Evolutionary conservation across 805 yeast species (phyloP).

Genomic region (Candida insectorum): DNA sequence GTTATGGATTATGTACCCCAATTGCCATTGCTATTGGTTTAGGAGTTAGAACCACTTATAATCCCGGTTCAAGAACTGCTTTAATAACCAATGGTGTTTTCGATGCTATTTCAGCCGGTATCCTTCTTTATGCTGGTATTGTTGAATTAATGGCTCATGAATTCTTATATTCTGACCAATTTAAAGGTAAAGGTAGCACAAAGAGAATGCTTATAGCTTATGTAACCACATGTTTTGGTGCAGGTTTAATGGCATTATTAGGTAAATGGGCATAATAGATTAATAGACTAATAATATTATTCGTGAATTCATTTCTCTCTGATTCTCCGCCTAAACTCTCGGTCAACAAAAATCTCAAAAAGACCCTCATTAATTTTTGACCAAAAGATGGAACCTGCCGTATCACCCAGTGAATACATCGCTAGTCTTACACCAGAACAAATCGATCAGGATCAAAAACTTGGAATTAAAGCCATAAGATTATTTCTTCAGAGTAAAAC

Average conservation of each 20-base stretch:
- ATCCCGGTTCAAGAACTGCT: constrained; percentile 55
- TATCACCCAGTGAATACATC: constrained; percentile 43
- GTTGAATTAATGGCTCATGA: constrained; percentile 82
- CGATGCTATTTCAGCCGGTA: constrained; percentile 76
- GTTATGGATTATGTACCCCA: constrained; percentile 61
- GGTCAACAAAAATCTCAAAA: too few species aligned
- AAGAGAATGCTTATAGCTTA: constrained; percentile 51
- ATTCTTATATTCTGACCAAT: constrained; percentile 58
- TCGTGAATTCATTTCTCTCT: too few species aligned
- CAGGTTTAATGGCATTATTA: constrained; percentile 74
- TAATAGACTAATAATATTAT: constrained; percentile 1
- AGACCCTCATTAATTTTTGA: too few species aligned
- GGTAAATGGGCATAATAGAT: constrained; percentile 63
- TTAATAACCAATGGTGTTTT: constrained; percentile 68
- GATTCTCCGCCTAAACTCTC: too few species aligned
- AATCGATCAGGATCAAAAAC: constrained; percentile 57
- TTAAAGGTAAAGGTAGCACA: constrained; percentile 57
- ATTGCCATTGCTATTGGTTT: constrained; percentile 75
- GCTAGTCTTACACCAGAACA: constrained; percentile 38
- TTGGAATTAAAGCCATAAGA: constrained; percentile 81
- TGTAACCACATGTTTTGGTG: constrained; percentile 56
- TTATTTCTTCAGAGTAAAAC: constrained; percentile 84
- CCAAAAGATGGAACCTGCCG: too few species aligned
- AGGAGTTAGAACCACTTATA: constrained; percentile 63
- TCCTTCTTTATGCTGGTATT: constrained; percentile 70